Base-by-base conservation (phyloP, 1,284 basidiomycete species). In the Phellopilus nigrolimitatus region DNA sequence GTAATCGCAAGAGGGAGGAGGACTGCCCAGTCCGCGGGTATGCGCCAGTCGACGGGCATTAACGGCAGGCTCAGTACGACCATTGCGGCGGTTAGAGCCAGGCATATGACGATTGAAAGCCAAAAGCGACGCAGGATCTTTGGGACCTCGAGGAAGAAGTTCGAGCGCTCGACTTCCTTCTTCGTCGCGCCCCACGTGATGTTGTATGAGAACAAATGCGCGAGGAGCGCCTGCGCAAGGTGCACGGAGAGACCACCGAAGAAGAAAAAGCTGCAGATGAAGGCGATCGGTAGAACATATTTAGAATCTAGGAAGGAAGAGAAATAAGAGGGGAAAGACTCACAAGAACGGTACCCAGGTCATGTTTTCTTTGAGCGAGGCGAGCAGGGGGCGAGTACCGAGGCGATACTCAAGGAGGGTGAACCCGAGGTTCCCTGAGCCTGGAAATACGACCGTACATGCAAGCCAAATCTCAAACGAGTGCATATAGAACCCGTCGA, bases 121-220 rank as follows among this genome's bases (percentile, higher is more conserved):
- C 84, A 80, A 69, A 89, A 88, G 12, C 86, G 78, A 59, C 83
- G 80, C 62, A 83, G 70, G 64, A 92, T 92, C 56, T 76, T 79
- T 0, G 91, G 91, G 6, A 91, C 82, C 65, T 94, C 91, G 47
- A 85, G 79, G 79, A 89, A 93, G 72, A 93, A 92, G 66, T 92
- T 91, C 12, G 82, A 88, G 47, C 80, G 74, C 65, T 88, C 82
- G 47, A 88, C 85, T 63, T 90, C 88, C 72, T 89, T 89, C 65
- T 79, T 83, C 2, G 85, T 88, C 19, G 84, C 84, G 10, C 78
- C 79, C 87, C 87, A 91, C 8, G 76, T 79, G 72, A 93, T 93
- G 66, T 92, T 82, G 68, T 88, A 89, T 2, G 87, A 88, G 66
- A 91, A 82, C 49, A 90, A 55, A 64, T 94, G 91, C 0, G 88